A percentile compares a stretch with the other conserved stretches of the same genome.
phyloP scores from a whole-genome alignment of 306 rosid genomes.

The apple (Malus domestica) region DNA sequence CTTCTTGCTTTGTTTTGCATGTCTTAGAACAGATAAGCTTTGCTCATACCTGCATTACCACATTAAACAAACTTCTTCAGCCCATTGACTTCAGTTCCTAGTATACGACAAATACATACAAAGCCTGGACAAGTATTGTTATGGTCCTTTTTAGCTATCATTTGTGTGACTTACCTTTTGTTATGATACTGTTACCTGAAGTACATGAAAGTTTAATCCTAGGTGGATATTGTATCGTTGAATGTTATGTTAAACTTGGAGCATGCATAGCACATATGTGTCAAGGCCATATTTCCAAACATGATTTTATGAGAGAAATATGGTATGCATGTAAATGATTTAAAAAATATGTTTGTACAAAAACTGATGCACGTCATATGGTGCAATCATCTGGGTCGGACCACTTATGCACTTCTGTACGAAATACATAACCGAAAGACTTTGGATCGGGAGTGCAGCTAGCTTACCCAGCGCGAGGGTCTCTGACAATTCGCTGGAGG shows the following conservation, averaged over 20 bases:
- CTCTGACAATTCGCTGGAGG: slow-evolving; percentile 91
- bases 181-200: background rate
- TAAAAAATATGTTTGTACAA: background rate
- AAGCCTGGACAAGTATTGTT: slow-evolving; percentile 65
- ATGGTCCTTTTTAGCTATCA: slow-evolving; percentile 5
- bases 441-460: slow-evolving; percentile 17
- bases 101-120: slow-evolving; percentile 77
- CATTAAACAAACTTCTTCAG: slow-evolving; percentile 31
- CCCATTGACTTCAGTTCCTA: slow-evolving; percentile 71
- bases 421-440: background rate
- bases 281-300: background rate
- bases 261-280: background rate
- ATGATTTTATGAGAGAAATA: background rate
- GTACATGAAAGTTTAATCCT: background rate
- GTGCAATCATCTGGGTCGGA: background rate
- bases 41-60: slow-evolving; percentile 67
- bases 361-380: background rate
- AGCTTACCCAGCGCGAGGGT: slow-evolving; percentile 94
- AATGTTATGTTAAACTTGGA: background rate
- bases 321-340: background rate
- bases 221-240: background rate
- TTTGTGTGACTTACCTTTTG: slow-evolving; percentile 4
- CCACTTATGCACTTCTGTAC: background rate
- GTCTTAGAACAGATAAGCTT: slow-evolving; percentile 72
- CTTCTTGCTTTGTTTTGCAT: slow-evolving; percentile 71